phyloP scores from a whole-genome alignment of 768 basidiomycete genomes.

The Strobilomyces confusus region DNA sequence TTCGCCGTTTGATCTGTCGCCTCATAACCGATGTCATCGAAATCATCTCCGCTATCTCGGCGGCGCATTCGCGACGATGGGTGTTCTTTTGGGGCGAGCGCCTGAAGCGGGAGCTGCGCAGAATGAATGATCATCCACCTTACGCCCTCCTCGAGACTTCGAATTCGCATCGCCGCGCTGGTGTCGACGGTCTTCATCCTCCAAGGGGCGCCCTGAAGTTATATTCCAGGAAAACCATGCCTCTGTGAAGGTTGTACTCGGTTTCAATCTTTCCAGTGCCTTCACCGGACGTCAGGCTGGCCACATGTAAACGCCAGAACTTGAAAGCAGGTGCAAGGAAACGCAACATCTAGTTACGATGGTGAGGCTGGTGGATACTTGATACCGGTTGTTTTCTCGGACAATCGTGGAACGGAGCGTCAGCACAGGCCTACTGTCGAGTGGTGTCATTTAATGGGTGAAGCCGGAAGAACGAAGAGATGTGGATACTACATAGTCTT shows the following conservation, averaged over 20 bases:
- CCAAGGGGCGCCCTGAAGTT: neutral
- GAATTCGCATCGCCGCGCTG: neutral
- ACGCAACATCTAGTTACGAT: neutral
- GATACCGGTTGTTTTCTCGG: no score
- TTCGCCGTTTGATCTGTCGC: neutral
- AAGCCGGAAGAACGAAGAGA: neutral
- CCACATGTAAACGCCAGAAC: neutral
- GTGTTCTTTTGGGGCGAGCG: neutral
- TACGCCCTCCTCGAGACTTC: no score
- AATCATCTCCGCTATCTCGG: neutral
- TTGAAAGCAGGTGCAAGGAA: neutral
- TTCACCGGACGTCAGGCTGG: neutral
- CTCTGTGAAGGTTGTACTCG: neutral
- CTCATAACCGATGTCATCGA: neutral
- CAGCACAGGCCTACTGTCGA: no score
- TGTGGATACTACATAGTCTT: neutral
- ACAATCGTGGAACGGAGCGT: no score
- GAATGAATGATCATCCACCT: neutral
- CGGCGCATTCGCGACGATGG: neutral
- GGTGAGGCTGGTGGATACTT: no score
- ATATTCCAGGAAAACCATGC: neutral
- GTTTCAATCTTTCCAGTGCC: neutral
- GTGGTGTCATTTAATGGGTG: neutral
- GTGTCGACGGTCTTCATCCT: neutral
- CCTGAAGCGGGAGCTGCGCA: neutral